Conservation (phyloP, 768 basidiomycete genomes). For the Hortiboletus campestris region DNA sequence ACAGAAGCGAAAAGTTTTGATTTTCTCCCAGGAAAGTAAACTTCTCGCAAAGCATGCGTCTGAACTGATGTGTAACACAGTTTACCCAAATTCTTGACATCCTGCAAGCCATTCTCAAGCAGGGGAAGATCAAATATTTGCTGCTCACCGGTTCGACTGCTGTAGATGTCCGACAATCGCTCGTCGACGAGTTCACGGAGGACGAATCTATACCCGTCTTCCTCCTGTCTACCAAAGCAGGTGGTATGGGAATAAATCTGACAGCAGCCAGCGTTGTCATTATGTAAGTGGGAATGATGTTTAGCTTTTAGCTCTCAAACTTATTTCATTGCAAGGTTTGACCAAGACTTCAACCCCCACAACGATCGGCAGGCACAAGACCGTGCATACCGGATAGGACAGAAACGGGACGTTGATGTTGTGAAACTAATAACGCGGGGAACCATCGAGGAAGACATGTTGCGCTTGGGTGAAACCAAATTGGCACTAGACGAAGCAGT, state of each 20-base stretch:
- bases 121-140: slow-evolving; percentile 70
- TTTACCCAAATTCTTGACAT: slow-evolving; percentile 97
- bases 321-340: slow-evolving; percentile 59
- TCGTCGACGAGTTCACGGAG: slow-evolving; percentile 92
- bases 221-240: slow-evolving; percentile 88
- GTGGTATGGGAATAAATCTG: slow-evolving; percentile 95
- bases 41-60: background rate
- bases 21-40: slow-evolving; percentile 85
- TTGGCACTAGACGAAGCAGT: slow-evolving; percentile 92
- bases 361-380: slow-evolving; percentile 98
- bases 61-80: slow-evolving; percentile 37
- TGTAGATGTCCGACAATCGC: slow-evolving; percentile 87
- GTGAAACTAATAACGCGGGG: slow-evolving; percentile 89
- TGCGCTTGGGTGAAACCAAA: slow-evolving; percentile 85
- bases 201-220: slow-evolving; percentile 86
- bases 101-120: slow-evolving; percentile 75
- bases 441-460: slow-evolving; percentile 97
- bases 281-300: slow-evolving; percentile 50
- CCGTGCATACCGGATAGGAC: slow-evolving; percentile 95
- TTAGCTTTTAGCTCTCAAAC: background rate
- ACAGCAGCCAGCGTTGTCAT: slow-evolving; percentile 96
- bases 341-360: slow-evolving; percentile 97
- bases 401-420: slow-evolving; percentile 91
- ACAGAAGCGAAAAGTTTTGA: slow-evolving; percentile 77
- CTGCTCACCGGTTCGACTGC: slow-evolving; percentile 90